These are phyloP conservation scores for Picea sitchensis DNA, from an alignment of 75 land plant genomes.

Conservation along the genomic window DNA sequence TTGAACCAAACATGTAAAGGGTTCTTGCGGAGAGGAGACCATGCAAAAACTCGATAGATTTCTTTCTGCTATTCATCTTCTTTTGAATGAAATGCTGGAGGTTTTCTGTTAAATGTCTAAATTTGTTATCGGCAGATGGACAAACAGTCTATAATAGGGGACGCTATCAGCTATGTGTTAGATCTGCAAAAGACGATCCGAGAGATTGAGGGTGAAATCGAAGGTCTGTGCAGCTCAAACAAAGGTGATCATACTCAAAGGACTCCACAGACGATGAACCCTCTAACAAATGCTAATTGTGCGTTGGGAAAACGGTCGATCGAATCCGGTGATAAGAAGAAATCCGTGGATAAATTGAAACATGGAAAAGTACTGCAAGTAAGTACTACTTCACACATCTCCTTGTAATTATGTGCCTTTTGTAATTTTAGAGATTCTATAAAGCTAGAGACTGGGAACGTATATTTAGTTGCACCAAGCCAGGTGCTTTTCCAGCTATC, in stretches of 20 bases:
- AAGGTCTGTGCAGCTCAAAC: constrained; percentile 2
- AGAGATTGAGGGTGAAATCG: constrained; percentile 29
- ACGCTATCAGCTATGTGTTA: constrained; percentile 35
- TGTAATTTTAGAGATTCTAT: too few relatives aligned
- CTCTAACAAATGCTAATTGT: background rate
- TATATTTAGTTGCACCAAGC: too few relatives aligned
- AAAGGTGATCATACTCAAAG: background rate
- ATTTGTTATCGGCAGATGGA: constrained; percentile 28
- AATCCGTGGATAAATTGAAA: background rate
- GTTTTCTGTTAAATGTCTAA: too few relatives aligned
- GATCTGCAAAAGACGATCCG: constrained; percentile 37
- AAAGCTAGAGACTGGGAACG: too few relatives aligned
- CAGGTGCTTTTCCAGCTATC: too few relatives aligned
- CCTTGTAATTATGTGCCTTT: background rate
- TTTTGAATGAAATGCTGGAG: too few relatives aligned
- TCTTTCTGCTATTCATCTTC: background rate
- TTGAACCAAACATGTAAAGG: too few relatives aligned
- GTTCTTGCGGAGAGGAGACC: background rate
- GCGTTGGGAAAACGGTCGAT: background rate
- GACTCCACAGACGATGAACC: background rate
- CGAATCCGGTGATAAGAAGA: background rate
- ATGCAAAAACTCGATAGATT: background rate
- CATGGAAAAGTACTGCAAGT: background rate
- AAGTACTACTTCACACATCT: background rate
- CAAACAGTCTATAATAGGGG: constrained; percentile 44